Percentiles rank a stretch among this genome's conserved stretches.
These are phyloP conservation scores for Lanmaoa pseudosensibilis DNA, from an alignment of 768 basidiomycete species.

Conservation along the genomic window DNA sequence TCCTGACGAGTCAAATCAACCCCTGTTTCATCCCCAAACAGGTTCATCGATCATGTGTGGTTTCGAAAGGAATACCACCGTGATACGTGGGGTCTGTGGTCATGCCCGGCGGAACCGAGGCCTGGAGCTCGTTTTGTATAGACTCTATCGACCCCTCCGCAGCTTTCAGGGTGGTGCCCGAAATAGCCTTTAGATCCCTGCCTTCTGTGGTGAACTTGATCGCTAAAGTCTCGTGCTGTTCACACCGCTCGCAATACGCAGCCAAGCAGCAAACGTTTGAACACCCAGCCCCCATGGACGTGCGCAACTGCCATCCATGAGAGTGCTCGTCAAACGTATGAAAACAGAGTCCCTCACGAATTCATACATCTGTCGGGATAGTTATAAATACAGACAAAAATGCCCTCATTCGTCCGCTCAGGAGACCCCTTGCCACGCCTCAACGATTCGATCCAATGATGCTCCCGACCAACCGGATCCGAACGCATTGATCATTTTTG, in stretches of 20 bases:
- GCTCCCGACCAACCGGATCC: constrained; percentile 74
- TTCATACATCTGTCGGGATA: not conserved
- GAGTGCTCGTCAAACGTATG: not conserved
- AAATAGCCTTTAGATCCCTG: not conserved
- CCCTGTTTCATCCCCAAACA: not conserved
- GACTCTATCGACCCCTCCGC: not conserved
- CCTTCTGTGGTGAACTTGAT: not conserved
- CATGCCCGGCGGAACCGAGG: too few relatives aligned
- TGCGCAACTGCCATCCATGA: too few relatives aligned
- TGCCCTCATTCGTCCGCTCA: not conserved
- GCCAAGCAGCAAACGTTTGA: not conserved
- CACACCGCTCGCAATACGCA: not conserved
- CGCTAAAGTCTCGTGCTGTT: not conserved
- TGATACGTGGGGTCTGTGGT: not conserved
- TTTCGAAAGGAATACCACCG: not conserved
- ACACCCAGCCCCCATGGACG: not conserved
- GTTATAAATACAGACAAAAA: not conserved
- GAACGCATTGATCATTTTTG: constrained; percentile 69
- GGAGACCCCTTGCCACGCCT: constrained; percentile 46
- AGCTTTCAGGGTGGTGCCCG: not conserved
- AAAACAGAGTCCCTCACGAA: not conserved
- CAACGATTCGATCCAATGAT: constrained; percentile 65
- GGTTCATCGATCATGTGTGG: not conserved
- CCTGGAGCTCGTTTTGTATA: not conserved
- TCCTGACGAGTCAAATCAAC: not conserved